phyloP scores from a whole-genome alignment of 1,139 yeast genomes.

The Nematodospora anomalae region DNA sequence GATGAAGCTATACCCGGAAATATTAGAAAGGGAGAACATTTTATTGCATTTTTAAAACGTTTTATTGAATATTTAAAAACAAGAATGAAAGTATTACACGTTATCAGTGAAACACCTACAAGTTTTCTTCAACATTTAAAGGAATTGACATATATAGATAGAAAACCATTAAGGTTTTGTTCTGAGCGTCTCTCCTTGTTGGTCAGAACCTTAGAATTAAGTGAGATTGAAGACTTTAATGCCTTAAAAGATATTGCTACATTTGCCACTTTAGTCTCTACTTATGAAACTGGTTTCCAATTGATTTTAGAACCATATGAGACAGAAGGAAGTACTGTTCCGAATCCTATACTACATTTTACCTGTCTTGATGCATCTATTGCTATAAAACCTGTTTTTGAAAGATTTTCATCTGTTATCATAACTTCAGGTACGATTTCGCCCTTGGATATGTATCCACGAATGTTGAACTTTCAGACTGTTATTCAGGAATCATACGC shows the following conservation, averaged over 20 bases:
- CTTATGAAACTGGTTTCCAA: constrained; percentile 91
- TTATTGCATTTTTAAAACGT: constrained; percentile 85
- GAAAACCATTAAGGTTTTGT: constrained; percentile 87
- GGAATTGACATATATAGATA: constrained; percentile 87
- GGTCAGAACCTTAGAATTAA: constrained; percentile 84
- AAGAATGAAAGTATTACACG: constrained; percentile 96
- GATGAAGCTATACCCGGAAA: constrained; percentile 97
- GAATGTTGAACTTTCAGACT: constrained; percentile 92
- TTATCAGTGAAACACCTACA: constrained; percentile 92
- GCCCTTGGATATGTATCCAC: constrained; percentile 97
- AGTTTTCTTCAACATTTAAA: constrained; percentile 91
- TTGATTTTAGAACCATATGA: constrained; percentile 94
- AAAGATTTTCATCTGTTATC: constrained; percentile 87
- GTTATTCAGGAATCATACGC: constrained; percentile 93
- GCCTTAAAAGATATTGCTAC: constrained; percentile 95
- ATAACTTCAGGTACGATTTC: constrained; percentile 98
- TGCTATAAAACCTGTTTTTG: constrained; percentile 96
- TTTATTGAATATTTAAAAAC: constrained; percentile 93
- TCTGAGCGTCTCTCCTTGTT: constrained; percentile 86
- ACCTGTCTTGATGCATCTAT: constrained; percentile 97
- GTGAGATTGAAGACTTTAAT: constrained; percentile 86
- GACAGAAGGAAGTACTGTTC: constrained; percentile 95
- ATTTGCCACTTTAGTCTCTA: constrained; percentile 92
- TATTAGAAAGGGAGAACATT: constrained; percentile 94
- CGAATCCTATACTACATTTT: constrained; percentile 93